phyloP scores from a whole-genome alignment of 1,284 basidiomycete genomes.

The Peniophora sp. region DNA sequence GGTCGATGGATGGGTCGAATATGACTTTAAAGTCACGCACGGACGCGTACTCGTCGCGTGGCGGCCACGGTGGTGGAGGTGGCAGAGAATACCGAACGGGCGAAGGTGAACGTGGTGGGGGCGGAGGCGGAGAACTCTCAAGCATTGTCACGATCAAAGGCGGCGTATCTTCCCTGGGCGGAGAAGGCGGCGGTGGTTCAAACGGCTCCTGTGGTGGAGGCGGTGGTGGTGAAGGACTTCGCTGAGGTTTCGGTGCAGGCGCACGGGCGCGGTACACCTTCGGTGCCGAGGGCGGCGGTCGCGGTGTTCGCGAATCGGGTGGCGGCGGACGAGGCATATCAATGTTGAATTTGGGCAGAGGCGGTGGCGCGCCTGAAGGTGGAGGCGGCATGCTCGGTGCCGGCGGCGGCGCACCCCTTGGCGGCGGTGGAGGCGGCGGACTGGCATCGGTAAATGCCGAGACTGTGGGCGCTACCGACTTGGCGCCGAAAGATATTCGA shows the following conservation, averaged over 20 bases:
- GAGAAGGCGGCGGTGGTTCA: constrained; percentile 9
- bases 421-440: too few species aligned
- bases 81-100: constrained; percentile 26
- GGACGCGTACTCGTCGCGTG: constrained; percentile 34
- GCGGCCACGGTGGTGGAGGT: constrained; percentile 35
- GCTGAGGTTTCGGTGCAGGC: constrained; percentile 1
- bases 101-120: constrained; percentile 16
- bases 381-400: too few species aligned
- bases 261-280: not conserved
- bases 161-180: constrained; percentile 1
- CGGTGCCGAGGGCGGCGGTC: not conserved
- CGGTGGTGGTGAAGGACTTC: constrained; percentile 1
- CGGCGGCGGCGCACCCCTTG: too few species aligned
- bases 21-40: constrained; percentile 49
- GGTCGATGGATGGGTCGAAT: constrained; percentile 52
- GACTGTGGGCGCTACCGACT: too few species aligned
- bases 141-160: not conserved
- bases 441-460: too few species aligned
- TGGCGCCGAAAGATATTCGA: too few species aligned
- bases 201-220: constrained; percentile 15
- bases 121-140: constrained; percentile 6
- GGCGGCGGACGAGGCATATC: too few species aligned
- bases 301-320: not conserved
- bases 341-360: too few species aligned
- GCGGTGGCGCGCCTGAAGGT: too few species aligned